Conservation (phyloP, 495 filamentous ascomycete genomes). For the Penicillium antarcticum region DNA sequence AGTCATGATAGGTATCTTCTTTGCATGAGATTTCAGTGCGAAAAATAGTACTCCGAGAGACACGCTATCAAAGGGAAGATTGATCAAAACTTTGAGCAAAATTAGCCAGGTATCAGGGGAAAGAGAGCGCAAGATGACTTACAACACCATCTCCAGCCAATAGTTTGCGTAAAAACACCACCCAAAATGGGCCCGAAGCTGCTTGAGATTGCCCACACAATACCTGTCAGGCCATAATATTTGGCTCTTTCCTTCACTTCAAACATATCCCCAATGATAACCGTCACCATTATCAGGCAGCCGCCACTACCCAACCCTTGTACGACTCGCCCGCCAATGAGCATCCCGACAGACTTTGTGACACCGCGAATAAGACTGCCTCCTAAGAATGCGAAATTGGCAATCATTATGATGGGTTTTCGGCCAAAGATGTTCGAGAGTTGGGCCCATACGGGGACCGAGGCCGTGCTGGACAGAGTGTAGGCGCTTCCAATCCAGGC, state of each 20-base stretch:
- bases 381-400: slow-evolving; percentile 62
- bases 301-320: slow-evolving; percentile 73
- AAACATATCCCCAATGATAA: slow-evolving; percentile 70
- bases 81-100: slow-evolving; percentile 34
- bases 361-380: slow-evolving; percentile 61
- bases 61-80: slow-evolving; percentile 52
- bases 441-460: slow-evolving; percentile 54
- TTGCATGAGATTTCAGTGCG: slow-evolving; percentile 68
- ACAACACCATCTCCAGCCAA: slow-evolving; percentile 47
- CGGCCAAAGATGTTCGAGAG: slow-evolving; percentile 74
- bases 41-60: slow-evolving; percentile 61
- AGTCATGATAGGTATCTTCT: slow-evolving; percentile 59
- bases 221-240: slow-evolving; percentile 49
- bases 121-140: background rate
- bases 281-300: slow-evolving; percentile 67
- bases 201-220: slow-evolving; percentile 63
- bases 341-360: slow-evolving; percentile 57
- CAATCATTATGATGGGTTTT: slow-evolving; percentile 64
- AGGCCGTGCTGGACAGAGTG: slow-evolving; percentile 25
- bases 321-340: slow-evolving; percentile 64
- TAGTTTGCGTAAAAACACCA: slow-evolving; percentile 56
- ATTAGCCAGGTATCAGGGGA: slow-evolving; percentile 21
- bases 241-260: slow-evolving; percentile 50
- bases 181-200: slow-evolving; percentile 64
- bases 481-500: slow-evolving; percentile 54